These are phyloP conservation scores for Rhodotorula toruloides DNA, from an alignment of 768 basidiomycete genomes.

Conservation along the genomic window DNA sequence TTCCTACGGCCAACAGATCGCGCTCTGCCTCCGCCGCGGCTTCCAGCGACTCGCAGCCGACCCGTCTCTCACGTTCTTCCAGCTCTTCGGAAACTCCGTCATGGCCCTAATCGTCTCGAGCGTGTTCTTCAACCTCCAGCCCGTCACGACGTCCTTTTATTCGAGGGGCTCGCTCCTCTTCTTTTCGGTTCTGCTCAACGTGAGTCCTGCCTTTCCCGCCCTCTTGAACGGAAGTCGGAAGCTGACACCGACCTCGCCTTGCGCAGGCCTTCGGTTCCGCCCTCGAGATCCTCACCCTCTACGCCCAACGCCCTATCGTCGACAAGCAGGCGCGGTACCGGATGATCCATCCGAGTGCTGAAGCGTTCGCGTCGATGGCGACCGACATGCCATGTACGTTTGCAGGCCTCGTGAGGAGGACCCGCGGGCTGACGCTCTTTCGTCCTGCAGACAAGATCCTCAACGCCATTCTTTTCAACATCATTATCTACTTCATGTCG, in stretches of 20 bases:
- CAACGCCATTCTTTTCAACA: slow-evolving; percentile 34
- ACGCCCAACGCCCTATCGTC: slow-evolving; percentile 39
- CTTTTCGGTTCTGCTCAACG: slow-evolving; percentile 52
- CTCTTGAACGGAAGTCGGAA: slow-evolving; percentile 65
- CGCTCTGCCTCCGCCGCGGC: neutral
- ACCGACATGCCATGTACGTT: slow-evolving; percentile 35
- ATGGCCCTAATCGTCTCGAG: slow-evolving; percentile 53
- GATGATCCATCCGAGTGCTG: slow-evolving; percentile 50
- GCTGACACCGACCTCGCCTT: slow-evolving; percentile 15
- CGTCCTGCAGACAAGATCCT: slow-evolving; percentile 48
- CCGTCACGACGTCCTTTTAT: slow-evolving; percentile 59
- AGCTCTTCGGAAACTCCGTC: slow-evolving; percentile 50
- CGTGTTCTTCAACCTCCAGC: slow-evolving; percentile 56
- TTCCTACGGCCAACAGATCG: slow-evolving; percentile 43
- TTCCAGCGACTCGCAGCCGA: slow-evolving; percentile 49
- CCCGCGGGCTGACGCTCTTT: slow-evolving; percentile 43
- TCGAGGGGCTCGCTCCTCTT: slow-evolving; percentile 73
- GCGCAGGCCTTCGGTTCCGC: slow-evolving; percentile 50
- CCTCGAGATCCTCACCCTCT: slow-evolving; percentile 45
- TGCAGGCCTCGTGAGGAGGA: too few relatives aligned
- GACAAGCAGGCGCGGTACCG: slow-evolving; percentile 48
- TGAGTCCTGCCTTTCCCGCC: slow-evolving; percentile 44
- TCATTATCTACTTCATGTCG: slow-evolving; percentile 40
- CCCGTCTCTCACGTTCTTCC: slow-evolving; percentile 48
- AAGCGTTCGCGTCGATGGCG: slow-evolving; percentile 47